These are phyloP conservation scores for Fraxinus latifolia DNA, from an alignment of 305 asterid species.

Conservation along the genomic window DNA sequence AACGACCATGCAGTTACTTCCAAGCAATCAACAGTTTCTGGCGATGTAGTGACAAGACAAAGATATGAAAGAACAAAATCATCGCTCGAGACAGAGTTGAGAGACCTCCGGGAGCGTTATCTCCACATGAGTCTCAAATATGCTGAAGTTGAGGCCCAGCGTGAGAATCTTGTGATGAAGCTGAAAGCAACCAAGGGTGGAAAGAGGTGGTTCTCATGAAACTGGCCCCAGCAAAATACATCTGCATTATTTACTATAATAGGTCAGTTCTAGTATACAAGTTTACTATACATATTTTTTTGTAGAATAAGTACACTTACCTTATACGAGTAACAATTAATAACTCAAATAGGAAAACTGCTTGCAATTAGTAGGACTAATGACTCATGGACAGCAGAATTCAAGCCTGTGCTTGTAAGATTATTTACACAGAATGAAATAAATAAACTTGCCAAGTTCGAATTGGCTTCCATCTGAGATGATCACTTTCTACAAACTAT, in stretches of 20 bases:
- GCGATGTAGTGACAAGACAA: conserved; percentile 42
- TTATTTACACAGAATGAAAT: neutral
- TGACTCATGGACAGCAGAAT: neutral
- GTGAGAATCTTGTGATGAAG: conserved; percentile 92
- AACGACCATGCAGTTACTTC: conserved; percentile 26
- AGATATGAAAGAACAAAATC: conserved; percentile 62
- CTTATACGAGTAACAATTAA: neutral
- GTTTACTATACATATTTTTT: neutral
- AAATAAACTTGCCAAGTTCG: neutral
- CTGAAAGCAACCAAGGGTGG: conserved; percentile 56
- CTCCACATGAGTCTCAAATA: conserved; percentile 85
- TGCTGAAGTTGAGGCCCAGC: conserved; percentile 83
- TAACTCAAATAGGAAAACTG: neutral
- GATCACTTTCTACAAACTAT: neutral
- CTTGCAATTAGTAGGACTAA: neutral
- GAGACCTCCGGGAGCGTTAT: conserved; percentile 77
- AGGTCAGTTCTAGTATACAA: neutral
- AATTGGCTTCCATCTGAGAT: neutral
- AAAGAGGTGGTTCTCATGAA: conserved; percentile 68
- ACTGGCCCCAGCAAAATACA: neutral
- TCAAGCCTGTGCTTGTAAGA: neutral
- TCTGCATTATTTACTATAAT: neutral
- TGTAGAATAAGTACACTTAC: conserved; percentile 13
- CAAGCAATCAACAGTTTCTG: conserved; percentile 28
- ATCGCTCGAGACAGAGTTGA: conserved; percentile 70